Evolutionary conservation across 164 flowering plant species (phyloP), one percentile per base, ranked within the genome.

Genomic region (Vitis riparia): DNA sequence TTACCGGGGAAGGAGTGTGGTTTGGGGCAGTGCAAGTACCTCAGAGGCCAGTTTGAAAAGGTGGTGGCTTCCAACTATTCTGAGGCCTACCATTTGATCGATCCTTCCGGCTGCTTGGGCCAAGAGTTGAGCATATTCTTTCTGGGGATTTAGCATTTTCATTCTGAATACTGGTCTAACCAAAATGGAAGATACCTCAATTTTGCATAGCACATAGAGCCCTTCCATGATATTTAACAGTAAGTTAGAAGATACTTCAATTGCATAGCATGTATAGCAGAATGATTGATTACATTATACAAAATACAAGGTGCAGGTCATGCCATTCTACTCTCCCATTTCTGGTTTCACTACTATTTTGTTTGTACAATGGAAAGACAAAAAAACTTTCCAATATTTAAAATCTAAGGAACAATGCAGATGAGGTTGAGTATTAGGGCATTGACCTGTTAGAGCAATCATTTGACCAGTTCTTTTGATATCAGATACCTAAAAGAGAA

Each of bases 401-500:
- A 37, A 37, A 37, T 37, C 44, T 37, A 37, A 37, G 44, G 44
- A 37, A 37, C 44, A 37, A 3, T 37, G 44, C 44, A 37, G 44
- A 37, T 37, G 44, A 37, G 44, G 44, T 37, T 37, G 44, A 37
- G 44, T 37, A 37, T 37, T 37, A 37, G 44, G 5, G 44, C 44
- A 37, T 37, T 5, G 44, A 37, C 44, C 44, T 37, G 44, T 37
- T 37, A 6, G 44, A 5, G 17, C 51, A 10, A 62, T 86, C 79
- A 87, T 76, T 82, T 86, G 1, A 80, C 82, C 16, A 93, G 77
- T 65, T 96, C 98, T 79, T 86, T 96, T 17, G 91, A 78, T 64
- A 96, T 79, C 70, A 96, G 81, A 76, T 91, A 96, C 47, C 99
- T 86, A 65, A 93, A 93, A 63, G 82, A 58, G 69, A 91, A 91